phyloP scores from a whole-genome alignment of 1,139 yeast species.

The Blastobotrys malaysiensis region DNA sequence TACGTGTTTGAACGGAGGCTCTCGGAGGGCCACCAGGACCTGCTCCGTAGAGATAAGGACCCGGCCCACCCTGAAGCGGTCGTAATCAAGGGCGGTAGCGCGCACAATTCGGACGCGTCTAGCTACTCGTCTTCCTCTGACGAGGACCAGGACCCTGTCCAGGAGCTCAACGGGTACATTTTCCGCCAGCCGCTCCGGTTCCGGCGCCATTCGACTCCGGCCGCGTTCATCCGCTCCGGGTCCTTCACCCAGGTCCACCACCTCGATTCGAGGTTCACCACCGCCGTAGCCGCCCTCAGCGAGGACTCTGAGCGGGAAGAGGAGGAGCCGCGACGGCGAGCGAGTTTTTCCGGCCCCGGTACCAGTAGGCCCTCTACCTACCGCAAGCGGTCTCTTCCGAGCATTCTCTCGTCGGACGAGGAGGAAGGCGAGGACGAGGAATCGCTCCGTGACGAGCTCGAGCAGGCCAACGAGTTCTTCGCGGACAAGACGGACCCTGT shows the following conservation, averaged over 20 bases:
- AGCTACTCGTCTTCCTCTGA: not conserved
- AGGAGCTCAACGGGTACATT: not conserved
- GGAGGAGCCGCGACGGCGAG: too few relatives aligned
- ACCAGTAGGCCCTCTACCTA: not conserved
- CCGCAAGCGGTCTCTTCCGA: not conserved
- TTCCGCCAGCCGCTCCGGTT: not conserved
- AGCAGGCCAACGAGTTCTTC: not conserved
- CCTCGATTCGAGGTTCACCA: not conserved
- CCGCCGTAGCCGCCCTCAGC: too few relatives aligned
- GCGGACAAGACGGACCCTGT: not conserved
- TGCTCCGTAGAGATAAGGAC: not conserved
- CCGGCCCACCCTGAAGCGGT: not conserved
- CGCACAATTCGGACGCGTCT: not conserved
- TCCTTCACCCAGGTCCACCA: not conserved
- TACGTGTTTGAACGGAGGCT: not conserved
- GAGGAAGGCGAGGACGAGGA: not conserved
- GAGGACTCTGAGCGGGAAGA: too few relatives aligned
- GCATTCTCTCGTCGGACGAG: not conserved
- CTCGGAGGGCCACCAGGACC: not conserved
- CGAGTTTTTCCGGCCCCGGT: not conserved
- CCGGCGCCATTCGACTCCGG: not conserved
- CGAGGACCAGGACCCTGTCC: not conserved
- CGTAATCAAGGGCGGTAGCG: not conserved
- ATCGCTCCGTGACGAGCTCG: not conserved
- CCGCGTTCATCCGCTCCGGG: not conserved